Percentiles rank a stretch among this genome's conserved stretches.
Conservation (phyloP, 129 eudicot genomes). For the Artemisia tridentata region DNA sequence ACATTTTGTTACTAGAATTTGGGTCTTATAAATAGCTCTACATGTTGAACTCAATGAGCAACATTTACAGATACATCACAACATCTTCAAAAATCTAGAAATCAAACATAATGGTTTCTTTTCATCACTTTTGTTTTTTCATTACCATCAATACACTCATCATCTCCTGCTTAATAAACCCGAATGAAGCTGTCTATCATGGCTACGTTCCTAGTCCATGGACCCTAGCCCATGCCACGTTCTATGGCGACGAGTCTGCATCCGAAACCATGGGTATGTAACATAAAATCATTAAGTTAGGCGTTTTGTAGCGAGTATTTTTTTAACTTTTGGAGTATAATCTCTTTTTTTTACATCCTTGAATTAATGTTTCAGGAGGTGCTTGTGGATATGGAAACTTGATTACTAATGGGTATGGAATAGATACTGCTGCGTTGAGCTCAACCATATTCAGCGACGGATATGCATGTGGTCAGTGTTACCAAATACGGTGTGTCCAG, state of each 20-base stretch:
- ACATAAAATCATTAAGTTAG: background rate
- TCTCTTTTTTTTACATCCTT: too few species aligned
- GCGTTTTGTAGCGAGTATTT: background rate
- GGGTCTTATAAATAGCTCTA: conserved; percentile 32
- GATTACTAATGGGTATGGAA: conserved; percentile 66
- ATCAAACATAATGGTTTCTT: conserved; percentile 40
- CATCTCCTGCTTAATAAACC: conserved; percentile 27
- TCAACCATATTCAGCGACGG: conserved; percentile 62
- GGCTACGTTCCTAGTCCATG: conserved; percentile 45
- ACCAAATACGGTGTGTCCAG: conserved; percentile 55
- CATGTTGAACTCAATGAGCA: conserved; percentile 12
- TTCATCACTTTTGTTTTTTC: conserved; percentile 14
- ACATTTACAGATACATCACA: background rate
- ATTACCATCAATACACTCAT: conserved; percentile 25
- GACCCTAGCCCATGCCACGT: conserved; percentile 69
- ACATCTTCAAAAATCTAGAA: background rate
- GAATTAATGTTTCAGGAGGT: conserved; percentile 42
- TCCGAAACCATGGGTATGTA: conserved; percentile 72
- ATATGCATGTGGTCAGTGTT: conserved; percentile 76
- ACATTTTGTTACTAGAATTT: background rate
- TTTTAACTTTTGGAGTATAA: background rate
- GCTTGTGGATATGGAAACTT: conserved; percentile 92
- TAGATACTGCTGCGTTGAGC: conserved; percentile 79
- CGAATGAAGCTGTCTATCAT: conserved; percentile 4
- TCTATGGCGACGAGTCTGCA: conserved; percentile 72